Percentiles rank a stretch among this genome's conserved stretches.
Conservation (phyloP, 202 grass and related monocot genomes). For the Digitaria exilis region DNA sequence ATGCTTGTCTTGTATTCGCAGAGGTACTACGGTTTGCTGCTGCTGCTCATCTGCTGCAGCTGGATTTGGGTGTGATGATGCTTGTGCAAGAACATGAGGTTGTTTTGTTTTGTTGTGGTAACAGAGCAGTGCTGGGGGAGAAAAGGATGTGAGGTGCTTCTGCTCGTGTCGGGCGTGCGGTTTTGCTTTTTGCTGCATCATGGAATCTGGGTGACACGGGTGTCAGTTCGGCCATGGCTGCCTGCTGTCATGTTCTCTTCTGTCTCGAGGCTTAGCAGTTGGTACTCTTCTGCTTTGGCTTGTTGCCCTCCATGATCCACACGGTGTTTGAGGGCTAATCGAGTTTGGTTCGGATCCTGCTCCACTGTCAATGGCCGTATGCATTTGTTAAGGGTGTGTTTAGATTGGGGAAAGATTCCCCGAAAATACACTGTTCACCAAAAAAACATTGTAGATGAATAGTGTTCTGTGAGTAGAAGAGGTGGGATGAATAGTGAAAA, state of each 20-base stretch:
- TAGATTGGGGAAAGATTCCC: no score
- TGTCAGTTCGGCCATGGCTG: conserved; percentile 45
- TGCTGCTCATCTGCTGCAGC: not conserved
- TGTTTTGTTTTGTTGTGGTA: not conserved
- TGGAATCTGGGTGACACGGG: conserved; percentile 29
- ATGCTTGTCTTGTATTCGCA: not conserved
- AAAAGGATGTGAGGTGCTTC: not conserved
- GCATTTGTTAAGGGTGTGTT: no score
- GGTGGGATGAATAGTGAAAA: no score
- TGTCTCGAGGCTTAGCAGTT: not conserved
- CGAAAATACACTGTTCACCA: no score
- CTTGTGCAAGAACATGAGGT: not conserved
- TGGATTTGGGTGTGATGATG: not conserved
- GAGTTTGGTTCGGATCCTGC: not conserved
- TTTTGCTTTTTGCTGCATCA: conserved; percentile 22
- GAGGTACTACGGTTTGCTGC: not conserved
- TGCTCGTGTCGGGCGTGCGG: not conserved
- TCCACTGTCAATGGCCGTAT: not conserved
- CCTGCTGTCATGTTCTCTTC: conserved; percentile 23
- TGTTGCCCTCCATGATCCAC: not conserved
- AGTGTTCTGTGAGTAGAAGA: no score
- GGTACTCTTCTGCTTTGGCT: not conserved
- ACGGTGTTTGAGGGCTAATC: not conserved
- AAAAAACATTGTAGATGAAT: no score
- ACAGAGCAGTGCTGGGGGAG: not conserved